These are phyloP conservation scores for Phialocephala sp. DNA, from an alignment of 2,329 filamentous ascomycete genomes.

Conservation along the genomic window DNA sequence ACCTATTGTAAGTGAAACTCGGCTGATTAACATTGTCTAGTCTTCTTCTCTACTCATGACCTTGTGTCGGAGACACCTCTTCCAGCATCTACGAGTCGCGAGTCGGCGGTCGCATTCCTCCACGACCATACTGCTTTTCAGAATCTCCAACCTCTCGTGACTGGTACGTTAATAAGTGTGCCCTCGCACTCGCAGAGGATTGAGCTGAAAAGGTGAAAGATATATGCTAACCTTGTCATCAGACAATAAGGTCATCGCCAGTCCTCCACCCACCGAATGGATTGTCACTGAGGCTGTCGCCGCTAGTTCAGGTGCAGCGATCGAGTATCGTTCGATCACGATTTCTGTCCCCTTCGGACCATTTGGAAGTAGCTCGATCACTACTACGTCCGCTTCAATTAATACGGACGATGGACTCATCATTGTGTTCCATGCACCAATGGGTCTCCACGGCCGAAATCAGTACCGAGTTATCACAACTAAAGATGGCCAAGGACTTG, in stretches of 20 bases:
- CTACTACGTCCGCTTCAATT: slow-evolving; percentile 16
- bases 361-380: slow-evolving; percentile 15
- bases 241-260: slow-evolving; percentile 14
- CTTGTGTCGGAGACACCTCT: slow-evolving; percentile 21
- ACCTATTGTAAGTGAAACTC: neutral
- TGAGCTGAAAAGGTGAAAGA: neutral
- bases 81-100: slow-evolving; percentile 8
- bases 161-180: neutral
- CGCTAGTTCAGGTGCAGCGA: slow-evolving; percentile 1
- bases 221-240: neutral
- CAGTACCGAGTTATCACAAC: slow-evolving; percentile 13
- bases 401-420: slow-evolving; percentile 23
- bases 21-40: neutral
- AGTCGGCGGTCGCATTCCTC: slow-evolving; percentile 19
- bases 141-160: slow-evolving; percentile 18
- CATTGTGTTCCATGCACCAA: slow-evolving; percentile 22
- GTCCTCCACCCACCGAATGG: slow-evolving; percentile 11
- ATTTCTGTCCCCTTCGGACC: slow-evolving; percentile 18
- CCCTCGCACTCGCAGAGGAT: neutral
- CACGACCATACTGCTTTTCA: slow-evolving; percentile 25
- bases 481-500: slow-evolving; percentile 15
- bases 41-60: slow-evolving; percentile 22
- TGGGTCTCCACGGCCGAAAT: slow-evolving; percentile 20
- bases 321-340: slow-evolving; percentile 20
- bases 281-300: slow-evolving; percentile 18